Conservation (phyloP, 305 asterid species). For the Solanum chacoense region DNA sequence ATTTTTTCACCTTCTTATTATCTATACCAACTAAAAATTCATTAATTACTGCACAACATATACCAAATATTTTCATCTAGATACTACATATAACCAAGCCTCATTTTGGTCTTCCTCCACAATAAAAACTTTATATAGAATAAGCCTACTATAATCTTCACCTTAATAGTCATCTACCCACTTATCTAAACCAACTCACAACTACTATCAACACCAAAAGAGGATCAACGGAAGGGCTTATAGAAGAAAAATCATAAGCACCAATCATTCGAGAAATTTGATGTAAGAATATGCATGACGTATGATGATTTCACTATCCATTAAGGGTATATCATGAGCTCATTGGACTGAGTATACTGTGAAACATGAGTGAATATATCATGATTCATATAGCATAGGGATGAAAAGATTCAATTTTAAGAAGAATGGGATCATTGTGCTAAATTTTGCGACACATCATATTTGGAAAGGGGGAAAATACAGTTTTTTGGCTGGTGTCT, state of each 20-base stretch:
- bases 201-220: neutral
- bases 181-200: neutral
- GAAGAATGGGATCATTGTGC: too few species aligned
- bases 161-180: neutral
- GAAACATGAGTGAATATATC: neutral
- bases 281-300: neutral
- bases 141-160: neutral
- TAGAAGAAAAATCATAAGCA: neutral
- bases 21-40: neutral
- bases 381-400: too few species aligned
- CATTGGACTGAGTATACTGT: neutral
- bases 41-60: neutral
- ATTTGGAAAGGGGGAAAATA: neutral
- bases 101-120: neutral
- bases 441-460: too few species aligned
- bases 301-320: neutral
- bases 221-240: neutral
- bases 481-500: too few species aligned
- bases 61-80: neutral
- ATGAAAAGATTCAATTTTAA: too few species aligned
- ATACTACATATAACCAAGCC: neutral
- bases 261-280: neutral
- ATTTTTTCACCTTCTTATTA: neutral
- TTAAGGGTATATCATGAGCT: neutral
- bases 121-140: neutral